Evolutionary conservation across 2,329 filamentous ascomycete species (phyloP).

Genomic region (Sporothrix mexicana): DNA sequence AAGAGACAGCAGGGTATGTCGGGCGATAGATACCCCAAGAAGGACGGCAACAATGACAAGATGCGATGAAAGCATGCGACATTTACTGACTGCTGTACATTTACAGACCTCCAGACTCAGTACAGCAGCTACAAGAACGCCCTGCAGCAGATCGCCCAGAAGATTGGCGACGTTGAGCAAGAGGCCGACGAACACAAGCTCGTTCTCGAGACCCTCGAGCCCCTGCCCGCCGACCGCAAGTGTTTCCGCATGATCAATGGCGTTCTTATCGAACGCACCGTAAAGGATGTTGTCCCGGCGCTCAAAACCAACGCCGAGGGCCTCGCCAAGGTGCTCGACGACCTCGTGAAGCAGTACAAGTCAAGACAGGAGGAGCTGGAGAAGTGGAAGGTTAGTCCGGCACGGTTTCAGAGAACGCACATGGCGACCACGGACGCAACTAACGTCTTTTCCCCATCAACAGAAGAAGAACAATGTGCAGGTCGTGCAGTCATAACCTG

Average conservation of each 20-base stretch:
- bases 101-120: slow-evolving; percentile 75
- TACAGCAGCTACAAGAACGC: slow-evolving; percentile 79
- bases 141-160: slow-evolving; percentile 90
- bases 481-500: slow-evolving; percentile 73
- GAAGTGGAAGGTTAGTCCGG: slow-evolving; percentile 85
- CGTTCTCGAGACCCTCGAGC: slow-evolving; percentile 88
- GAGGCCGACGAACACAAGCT: slow-evolving; percentile 99
- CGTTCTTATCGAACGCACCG: slow-evolving; percentile 90
- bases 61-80: background rate
- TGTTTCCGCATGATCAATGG: slow-evolving; percentile 99
- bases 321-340: slow-evolving; percentile 89
- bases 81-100: background rate
- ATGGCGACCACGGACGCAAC: background rate
- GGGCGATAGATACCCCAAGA: background rate
- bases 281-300: slow-evolving; percentile 88
- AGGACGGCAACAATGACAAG: background rate
- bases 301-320: slow-evolving; percentile 94
- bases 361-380: slow-evolving; percentile 92
- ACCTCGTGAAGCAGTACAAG: slow-evolving; percentile 96
- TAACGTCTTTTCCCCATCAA: slow-evolving; percentile 34
- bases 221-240: slow-evolving; percentile 83
- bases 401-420: background rate
- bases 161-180: slow-evolving; percentile 97
- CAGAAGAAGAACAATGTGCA: slow-evolving; percentile 91
- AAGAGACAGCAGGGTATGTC: background rate